Conservation (phyloP, 768 basidiomycete genomes). For the Porpolomopsis calyptriformis region DNA sequence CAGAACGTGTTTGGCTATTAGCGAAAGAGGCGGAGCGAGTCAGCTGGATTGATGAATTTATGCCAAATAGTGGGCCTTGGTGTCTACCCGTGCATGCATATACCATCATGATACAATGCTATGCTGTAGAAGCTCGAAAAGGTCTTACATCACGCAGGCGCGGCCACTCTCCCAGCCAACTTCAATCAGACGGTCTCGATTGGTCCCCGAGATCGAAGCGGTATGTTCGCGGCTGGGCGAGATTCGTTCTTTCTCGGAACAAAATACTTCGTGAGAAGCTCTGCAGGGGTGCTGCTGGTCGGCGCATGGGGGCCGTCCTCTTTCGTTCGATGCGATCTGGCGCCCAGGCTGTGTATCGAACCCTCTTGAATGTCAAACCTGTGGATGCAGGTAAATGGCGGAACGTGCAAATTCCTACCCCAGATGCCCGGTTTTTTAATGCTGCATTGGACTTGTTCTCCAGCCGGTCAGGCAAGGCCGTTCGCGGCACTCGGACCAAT, state of each 20-base stretch:
- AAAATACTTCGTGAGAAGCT: background rate
- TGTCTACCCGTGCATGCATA: slow-evolving; percentile 55
- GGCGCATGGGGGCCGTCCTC: slow-evolving; percentile 8
- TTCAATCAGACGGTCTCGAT: slow-evolving; percentile 6
- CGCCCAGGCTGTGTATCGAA: slow-evolving; percentile 14
- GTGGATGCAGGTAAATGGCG: slow-evolving; percentile 5
- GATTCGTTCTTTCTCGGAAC: slow-evolving; percentile 1
- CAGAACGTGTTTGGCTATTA: slow-evolving; percentile 55
- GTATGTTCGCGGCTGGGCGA: slow-evolving; percentile 12
- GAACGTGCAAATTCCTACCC: slow-evolving; percentile 24
- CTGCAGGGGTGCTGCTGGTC: slow-evolving; percentile 3
- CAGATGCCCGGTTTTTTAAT: slow-evolving; percentile 64
- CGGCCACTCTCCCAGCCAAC: slow-evolving; percentile 9
- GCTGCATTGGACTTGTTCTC: slow-evolving; percentile 40
- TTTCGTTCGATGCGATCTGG: slow-evolving; percentile 8
- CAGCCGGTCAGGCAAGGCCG: slow-evolving; percentile 9
- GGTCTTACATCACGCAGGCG: slow-evolving; percentile 7
- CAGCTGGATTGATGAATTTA: slow-evolving; percentile 32
- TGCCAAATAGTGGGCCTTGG: slow-evolving; percentile 40
- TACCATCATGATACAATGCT: slow-evolving; percentile 60
- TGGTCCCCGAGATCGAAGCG: slow-evolving; percentile 4
- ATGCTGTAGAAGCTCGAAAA: slow-evolving; percentile 33
- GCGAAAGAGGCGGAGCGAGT: slow-evolving; percentile 47
- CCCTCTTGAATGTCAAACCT: slow-evolving; percentile 9
- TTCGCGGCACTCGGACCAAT: slow-evolving; percentile 9